Percentiles rank a stretch among this genome's conserved stretches.
Evolutionary conservation across 352 stramenopile genomes (phyloP).

Genomic region (Pythium biforme): DNA sequence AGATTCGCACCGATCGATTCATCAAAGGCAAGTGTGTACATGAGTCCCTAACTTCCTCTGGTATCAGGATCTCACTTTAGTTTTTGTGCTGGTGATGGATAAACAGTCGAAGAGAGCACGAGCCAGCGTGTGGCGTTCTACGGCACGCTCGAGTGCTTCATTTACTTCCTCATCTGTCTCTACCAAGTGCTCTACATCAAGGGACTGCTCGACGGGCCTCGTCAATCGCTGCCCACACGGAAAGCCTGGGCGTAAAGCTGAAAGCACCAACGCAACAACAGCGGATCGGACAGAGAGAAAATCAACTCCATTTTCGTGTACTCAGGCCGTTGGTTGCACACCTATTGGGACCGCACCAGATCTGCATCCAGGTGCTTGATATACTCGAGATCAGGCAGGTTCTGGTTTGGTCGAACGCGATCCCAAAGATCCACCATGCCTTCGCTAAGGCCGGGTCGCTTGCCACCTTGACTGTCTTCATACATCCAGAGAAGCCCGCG

Average conservation of each 20-base stretch:
- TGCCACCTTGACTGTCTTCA: constrained; percentile 40
- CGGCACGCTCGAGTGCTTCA: constrained; percentile 61
- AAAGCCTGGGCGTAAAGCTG: constrained; percentile 2
- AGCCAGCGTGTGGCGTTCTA: constrained; percentile 79
- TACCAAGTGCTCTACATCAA: constrained; percentile 83
- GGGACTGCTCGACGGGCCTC: constrained; percentile 55
- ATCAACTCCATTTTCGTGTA: neutral
- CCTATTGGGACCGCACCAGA: constrained; percentile 19
- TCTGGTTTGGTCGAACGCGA: constrained; percentile 49
- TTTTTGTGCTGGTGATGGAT: constrained; percentile 1
- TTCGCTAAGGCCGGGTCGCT: constrained; percentile 34
- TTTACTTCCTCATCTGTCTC: constrained; percentile 71
- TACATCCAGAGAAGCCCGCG: constrained; percentile 65
- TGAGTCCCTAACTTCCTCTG: neutral
- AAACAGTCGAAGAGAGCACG: constrained; percentile 69
- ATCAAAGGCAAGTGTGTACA: constrained; percentile 47
- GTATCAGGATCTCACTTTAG: neutral
- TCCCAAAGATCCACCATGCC: constrained; percentile 56
- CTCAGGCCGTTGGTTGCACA: neutral
- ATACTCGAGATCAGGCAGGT: constrained; percentile 59
- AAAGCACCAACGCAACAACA: too few species aligned
- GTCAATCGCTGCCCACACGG: constrained; percentile 19
- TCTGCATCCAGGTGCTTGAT: constrained; percentile 56
- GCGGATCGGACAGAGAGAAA: neutral
- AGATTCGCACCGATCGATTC: constrained; percentile 74